Base-by-base conservation (phyloP, 2,329 filamentous ascomycete genomes). In the Arachnomyces sp. region DNA sequence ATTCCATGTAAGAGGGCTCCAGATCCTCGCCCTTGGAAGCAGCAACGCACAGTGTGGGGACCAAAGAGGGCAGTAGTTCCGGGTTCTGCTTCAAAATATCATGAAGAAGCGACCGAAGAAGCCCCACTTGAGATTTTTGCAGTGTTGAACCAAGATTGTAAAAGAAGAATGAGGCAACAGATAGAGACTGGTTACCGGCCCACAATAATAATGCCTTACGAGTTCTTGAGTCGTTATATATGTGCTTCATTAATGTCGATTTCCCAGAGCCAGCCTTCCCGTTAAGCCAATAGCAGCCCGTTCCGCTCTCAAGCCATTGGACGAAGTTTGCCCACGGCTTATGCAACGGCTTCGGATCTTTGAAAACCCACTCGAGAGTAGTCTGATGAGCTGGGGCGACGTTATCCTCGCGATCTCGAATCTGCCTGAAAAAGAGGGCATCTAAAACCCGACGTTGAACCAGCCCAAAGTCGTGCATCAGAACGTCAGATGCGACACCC, bases 211-310 rank as follows among this genome's bases (percentile, higher is more conserved):
- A 51, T 15, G 46, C 42, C 3, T 53, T 25, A 6, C 33, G 42
- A 3, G 61, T 59, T 1, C 44, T 43, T 2, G 45, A n/a, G 16
- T 61, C 49, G 18, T 59, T 48, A 35, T 43, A 55, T 3, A 69
- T 52, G 37, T 62, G 62, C 40, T 68, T 70, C 63, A 72, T 68
- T n/a, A 72, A 42, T 0, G 66, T 71, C 0, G 68, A 71, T 40
- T 72, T 72, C 5, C 68, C 69, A 9, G 65, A 65, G 13, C 68
- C 68, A 0, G 68, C 60, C 34, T 68, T 72, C 1, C 69, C 69
- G 16, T 57, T 59, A 12, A 71, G 60, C 60, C 65, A 68, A 44
- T 54, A 66, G 1, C 59, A 34, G 2, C 45, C 43, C 14, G 43
- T 15, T 2, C 44, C 50, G 0, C 17, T 34, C 14, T 44, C 38